These are phyloP conservation scores for Aspergillus nanangensis DNA, from an alignment of 495 filamentous ascomycete genomes.

Conservation along the genomic window DNA sequence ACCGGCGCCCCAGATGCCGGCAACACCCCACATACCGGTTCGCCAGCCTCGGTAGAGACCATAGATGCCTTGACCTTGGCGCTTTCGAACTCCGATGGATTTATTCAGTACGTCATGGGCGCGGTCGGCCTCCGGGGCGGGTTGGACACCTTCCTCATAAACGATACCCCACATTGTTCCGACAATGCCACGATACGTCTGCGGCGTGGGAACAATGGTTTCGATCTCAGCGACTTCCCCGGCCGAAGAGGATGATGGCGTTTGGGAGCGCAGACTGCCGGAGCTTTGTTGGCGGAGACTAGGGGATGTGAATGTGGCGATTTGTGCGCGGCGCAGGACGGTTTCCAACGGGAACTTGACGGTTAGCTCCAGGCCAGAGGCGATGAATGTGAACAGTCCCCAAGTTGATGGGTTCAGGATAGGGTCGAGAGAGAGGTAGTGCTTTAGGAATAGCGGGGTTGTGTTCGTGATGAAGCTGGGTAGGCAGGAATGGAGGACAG, in stretches of 20 bases:
- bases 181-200: slow-evolving; percentile 69
- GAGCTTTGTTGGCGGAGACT: slow-evolving; percentile 52
- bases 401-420: slow-evolving; percentile 75
- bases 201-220: slow-evolving; percentile 63
- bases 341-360: slow-evolving; percentile 88
- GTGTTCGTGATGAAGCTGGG: slow-evolving; percentile 75
- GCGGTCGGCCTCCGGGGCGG: slow-evolving; percentile 28
- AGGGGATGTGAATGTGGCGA: slow-evolving; percentile 54
- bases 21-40: slow-evolving; percentile 91
- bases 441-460: slow-evolving; percentile 76
- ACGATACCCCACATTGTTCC: slow-evolving; percentile 87
- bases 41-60: slow-evolving; percentile 93
- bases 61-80: slow-evolving; percentile 72
- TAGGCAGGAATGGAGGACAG: slow-evolving; percentile 79
- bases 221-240: slow-evolving; percentile 48
- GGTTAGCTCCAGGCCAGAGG: slow-evolving; percentile 72
- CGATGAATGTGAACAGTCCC: slow-evolving; percentile 70
- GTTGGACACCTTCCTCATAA: slow-evolving; percentile 68
- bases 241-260: slow-evolving; percentile 29
- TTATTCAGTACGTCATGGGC: slow-evolving; percentile 31
- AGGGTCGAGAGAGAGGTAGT: slow-evolving; percentile 73
- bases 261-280: slow-evolving; percentile 35
- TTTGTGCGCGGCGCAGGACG: slow-evolving; percentile 81
- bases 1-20: slow-evolving; percentile 77
- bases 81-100: slow-evolving; percentile 39